These are phyloP conservation scores for Fallopia convolvulus DNA, from an alignment of 148 eudicot species.

Conservation along the genomic window DNA sequence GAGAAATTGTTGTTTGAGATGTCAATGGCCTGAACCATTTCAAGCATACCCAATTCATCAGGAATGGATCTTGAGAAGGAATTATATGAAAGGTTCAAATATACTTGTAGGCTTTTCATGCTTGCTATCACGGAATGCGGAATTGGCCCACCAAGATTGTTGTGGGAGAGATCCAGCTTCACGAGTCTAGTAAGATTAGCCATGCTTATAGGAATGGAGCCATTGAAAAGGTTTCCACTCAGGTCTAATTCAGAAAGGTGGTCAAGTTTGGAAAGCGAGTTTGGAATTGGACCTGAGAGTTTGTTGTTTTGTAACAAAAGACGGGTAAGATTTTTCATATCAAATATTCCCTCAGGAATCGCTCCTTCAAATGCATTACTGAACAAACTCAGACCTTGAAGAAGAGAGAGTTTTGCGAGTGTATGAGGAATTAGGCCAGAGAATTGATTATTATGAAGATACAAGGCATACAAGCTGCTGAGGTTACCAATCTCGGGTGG, in stretches of 20 bases:
- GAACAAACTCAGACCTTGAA: conserved; percentile 55
- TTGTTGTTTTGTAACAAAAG: conserved; percentile 46
- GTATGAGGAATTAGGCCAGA: conserved; percentile 62
- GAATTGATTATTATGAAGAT: conserved; percentile 36
- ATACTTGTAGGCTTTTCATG: conserved; percentile 49
- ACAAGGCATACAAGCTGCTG: conserved; percentile 29
- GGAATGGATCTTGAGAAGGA: conserved; percentile 47
- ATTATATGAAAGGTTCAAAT: conserved; percentile 62
- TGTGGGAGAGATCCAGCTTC: conserved; percentile 60
- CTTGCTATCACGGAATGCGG: conserved; percentile 42
- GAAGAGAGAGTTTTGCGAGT: conserved; percentile 46
- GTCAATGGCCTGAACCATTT: conserved; percentile 78
- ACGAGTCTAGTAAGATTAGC: conserved; percentile 33
- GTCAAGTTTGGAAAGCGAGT: conserved; percentile 43
- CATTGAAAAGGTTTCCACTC: conserved; percentile 59
- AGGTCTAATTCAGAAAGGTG: conserved; percentile 54
- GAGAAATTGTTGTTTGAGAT: conserved; percentile 66
- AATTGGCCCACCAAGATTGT: conserved; percentile 51
- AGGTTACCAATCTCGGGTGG: conserved; percentile 66
- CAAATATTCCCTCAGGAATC: conserved; percentile 50
- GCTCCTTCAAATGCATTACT: conserved; percentile 53
- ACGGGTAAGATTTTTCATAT: conserved; percentile 36
- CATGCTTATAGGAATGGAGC: conserved; percentile 46
- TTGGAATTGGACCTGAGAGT: conserved; percentile 46
- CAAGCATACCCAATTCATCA: conserved; percentile 49